Percentiles rank a stretch among this genome's conserved stretches.
phyloP scores from a whole-genome alignment of 139 green algal species.

The Nannochloris sp. region DNA sequence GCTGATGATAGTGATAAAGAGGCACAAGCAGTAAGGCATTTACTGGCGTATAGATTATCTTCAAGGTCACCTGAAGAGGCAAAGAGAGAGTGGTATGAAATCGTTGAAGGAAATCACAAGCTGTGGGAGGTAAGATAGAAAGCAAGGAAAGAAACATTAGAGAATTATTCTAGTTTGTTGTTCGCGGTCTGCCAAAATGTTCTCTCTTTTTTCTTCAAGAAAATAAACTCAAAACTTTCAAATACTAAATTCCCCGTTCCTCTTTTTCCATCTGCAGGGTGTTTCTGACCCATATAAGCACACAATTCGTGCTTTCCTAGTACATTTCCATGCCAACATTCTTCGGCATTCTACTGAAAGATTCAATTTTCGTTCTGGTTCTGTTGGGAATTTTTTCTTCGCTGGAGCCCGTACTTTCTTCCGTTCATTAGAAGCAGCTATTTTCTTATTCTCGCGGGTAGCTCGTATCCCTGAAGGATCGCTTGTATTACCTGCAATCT shows the following conservation, averaged over 20 bases:
- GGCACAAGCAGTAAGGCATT: constrained; percentile 48
- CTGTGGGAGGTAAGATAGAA: constrained; percentile 65
- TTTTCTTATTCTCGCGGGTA: constrained; percentile 92
- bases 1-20: constrained; percentile 82
- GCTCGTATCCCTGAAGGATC: constrained; percentile 57
- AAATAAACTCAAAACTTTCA: too few relatives aligned
- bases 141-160: too few relatives aligned
- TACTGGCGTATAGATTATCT: constrained; percentile 85
- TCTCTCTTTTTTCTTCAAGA: too few relatives aligned
- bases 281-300: constrained; percentile 96
- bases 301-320: constrained; percentile 93
- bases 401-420: constrained; percentile 95
- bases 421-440: constrained; percentile 88
- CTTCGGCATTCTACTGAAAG: constrained; percentile 62
- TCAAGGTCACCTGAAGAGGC: constrained; percentile 37
- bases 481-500: constrained; percentile 83
- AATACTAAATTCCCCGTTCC: neutral
- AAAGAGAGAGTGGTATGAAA: constrained; percentile 74
- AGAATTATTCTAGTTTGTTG: too few relatives aligned
- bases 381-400: constrained; percentile 92
- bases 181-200: too few relatives aligned
- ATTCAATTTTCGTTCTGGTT: constrained; percentile 91
- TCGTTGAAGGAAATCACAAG: constrained; percentile 86
- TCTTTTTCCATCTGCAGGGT: too few relatives aligned
- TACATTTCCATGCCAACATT: constrained; percentile 92